Conservation (phyloP, 164 flowering plant genomes). For the Tinospora cordifolia region DNA sequence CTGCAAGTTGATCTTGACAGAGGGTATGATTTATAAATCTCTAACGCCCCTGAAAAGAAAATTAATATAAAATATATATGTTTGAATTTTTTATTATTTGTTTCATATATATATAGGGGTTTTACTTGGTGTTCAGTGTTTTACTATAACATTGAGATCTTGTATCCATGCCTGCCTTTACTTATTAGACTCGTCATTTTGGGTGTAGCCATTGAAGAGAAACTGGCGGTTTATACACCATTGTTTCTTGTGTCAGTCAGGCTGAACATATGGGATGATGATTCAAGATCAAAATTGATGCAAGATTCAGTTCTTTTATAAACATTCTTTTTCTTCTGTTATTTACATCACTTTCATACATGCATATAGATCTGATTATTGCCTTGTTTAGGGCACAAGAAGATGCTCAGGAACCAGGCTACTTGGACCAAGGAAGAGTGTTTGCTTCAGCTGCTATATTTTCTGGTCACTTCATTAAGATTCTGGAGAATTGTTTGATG, state of each 20-base stretch:
- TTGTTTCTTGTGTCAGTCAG: no score
- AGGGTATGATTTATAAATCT: no score
- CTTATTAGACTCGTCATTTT: no score
- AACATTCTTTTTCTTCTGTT: not conserved
- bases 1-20: no score
- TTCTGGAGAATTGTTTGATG: not conserved
- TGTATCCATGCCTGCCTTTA: not conserved
- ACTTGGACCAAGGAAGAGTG: not conserved
- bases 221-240: no score
- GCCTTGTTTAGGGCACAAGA: not conserved
- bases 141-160: not conserved
- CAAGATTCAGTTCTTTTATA: not conserved
- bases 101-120: not conserved
- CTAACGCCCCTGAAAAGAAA: no score
- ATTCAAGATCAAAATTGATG: not conserved
- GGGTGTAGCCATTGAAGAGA: no score
- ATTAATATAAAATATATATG: no score
- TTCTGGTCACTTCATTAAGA: not conserved
- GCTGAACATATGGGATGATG: not conserved
- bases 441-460: not conserved
- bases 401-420: not conserved
- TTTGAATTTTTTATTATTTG: not conserved
- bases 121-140: not conserved
- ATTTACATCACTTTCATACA: not conserved
- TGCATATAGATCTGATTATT: not conserved